Evolutionary conservation across 768 basidiomycete genomes (phyloP).

Genomic region (Leccinum broughii): DNA sequence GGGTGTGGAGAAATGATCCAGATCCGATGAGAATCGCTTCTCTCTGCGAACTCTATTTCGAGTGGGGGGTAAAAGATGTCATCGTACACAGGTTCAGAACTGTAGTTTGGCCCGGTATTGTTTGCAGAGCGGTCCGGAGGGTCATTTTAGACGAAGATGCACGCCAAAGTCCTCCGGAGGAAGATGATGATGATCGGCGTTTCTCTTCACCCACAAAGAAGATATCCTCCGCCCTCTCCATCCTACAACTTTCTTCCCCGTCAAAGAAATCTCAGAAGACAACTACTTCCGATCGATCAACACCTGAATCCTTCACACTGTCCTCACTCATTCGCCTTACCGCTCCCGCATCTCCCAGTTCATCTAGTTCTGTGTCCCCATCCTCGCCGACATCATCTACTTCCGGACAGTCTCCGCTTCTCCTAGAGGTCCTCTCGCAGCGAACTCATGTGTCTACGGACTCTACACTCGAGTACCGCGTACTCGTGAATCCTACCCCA

Average conservation of each 20-base stretch:
- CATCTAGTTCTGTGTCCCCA: conserved; percentile 6
- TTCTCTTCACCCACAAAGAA: conserved; percentile 20
- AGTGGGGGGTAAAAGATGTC: conserved; percentile 85
- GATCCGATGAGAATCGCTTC: conserved; percentile 71
- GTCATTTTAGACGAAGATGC: conserved; percentile 53
- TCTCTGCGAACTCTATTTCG: conserved; percentile 85
- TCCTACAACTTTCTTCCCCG: conserved; percentile 20
- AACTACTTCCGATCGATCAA: conserved; percentile 3
- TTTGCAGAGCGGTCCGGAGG: conserved; percentile 71
- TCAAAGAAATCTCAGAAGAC: conserved; percentile 10
- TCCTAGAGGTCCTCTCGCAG: conserved; percentile 64
- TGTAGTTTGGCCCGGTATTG: conserved; percentile 75
- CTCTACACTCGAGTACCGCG: conserved; percentile 70
- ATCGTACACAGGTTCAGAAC: conserved; percentile 85
- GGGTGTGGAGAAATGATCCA: conserved; percentile 58
- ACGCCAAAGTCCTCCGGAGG: background rate
- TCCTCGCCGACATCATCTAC: conserved; percentile 24
- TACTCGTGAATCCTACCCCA: conserved; percentile 69
- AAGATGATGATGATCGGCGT: background rate
- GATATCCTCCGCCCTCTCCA: conserved; percentile 12
- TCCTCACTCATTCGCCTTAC: conserved; percentile 20
- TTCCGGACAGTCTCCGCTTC: conserved; percentile 41
- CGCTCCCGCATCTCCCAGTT: background rate
- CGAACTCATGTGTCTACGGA: conserved; percentile 74
- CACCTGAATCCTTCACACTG: conserved; percentile 11